phyloP scores from a whole-genome alignment of 352 stramenopile species.

The Plasmopara halstedii region DNA sequence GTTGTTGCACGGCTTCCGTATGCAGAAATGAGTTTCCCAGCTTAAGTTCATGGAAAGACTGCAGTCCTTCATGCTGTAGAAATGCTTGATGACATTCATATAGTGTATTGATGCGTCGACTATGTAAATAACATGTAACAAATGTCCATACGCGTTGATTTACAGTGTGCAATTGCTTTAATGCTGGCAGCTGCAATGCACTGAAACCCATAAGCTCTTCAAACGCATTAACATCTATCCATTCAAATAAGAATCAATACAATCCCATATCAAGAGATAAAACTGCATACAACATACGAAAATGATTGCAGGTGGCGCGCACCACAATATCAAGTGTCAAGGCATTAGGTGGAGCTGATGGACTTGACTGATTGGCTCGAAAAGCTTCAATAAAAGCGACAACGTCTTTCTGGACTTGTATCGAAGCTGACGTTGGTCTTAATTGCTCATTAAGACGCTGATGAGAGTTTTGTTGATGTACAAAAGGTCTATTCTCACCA shows the following conservation, averaged over 20 bases:
- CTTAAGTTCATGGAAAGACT: conserved; percentile 54
- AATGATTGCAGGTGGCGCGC: conserved; percentile 55
- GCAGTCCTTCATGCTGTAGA: conserved; percentile 55
- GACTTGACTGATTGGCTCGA: conserved; percentile 41
- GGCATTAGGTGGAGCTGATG: conserved; percentile 41
- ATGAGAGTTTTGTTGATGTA: background rate
- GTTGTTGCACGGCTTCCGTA: conserved; percentile 65
- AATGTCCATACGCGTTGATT: conserved; percentile 79
- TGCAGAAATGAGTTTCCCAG: conserved; percentile 77
- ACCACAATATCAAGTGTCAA: conserved; percentile 38
- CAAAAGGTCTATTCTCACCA: background rate
- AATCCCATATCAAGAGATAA: background rate
- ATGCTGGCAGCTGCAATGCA: conserved; percentile 35
- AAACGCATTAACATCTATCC: conserved; percentile 34
- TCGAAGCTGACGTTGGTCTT: background rate
- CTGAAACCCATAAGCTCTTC: conserved; percentile 43
- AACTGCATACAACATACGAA: conserved; percentile 32
- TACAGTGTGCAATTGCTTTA: conserved; percentile 52
- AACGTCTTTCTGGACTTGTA: conserved; percentile 35
- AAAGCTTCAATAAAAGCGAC: conserved; percentile 52
- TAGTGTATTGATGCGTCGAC: conserved; percentile 62
- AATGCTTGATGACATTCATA: conserved; percentile 67
- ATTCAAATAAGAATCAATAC: conserved; percentile 1
- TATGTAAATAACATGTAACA: conserved; percentile 69
- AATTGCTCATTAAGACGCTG: background rate